phyloP scores from a whole-genome alignment of 305 asterid genomes.

The Solanum hybrid region DNA sequence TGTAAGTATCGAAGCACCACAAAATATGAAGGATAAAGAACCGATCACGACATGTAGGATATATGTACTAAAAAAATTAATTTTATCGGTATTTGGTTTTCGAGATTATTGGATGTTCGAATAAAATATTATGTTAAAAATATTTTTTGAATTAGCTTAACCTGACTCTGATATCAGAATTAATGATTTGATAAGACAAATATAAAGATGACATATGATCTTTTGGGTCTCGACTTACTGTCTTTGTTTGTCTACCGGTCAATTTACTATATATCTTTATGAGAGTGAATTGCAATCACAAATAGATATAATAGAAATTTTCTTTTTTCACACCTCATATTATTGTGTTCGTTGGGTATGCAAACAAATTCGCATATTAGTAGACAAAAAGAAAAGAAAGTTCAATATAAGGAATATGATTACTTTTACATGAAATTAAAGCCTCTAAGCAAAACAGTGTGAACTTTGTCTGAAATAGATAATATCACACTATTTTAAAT shows the following conservation, averaged over 20 bases:
- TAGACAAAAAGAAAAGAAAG: background rate
- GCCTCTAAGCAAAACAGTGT: background rate
- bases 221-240: background rate
- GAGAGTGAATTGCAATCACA: background rate
- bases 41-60: background rate
- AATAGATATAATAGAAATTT: too few relatives aligned
- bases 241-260: background rate
- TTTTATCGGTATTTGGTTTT: background rate
- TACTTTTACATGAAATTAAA: background rate
- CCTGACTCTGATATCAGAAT: background rate
- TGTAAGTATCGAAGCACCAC: background rate
- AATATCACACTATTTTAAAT: too few relatives aligned
- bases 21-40: background rate
- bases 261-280: too few relatives aligned
- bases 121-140: background rate
- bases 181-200: background rate
- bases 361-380: background rate
- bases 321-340: background rate
- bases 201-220: background rate
- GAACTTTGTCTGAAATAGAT: too few relatives aligned
- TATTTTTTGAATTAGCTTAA: background rate
- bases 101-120: background rate
- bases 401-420: background rate
- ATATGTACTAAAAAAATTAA: background rate
- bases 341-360: background rate